Evolutionary conservation across 148 eudicot species (phyloP).

Genomic region (Beta vulgaris): DNA sequence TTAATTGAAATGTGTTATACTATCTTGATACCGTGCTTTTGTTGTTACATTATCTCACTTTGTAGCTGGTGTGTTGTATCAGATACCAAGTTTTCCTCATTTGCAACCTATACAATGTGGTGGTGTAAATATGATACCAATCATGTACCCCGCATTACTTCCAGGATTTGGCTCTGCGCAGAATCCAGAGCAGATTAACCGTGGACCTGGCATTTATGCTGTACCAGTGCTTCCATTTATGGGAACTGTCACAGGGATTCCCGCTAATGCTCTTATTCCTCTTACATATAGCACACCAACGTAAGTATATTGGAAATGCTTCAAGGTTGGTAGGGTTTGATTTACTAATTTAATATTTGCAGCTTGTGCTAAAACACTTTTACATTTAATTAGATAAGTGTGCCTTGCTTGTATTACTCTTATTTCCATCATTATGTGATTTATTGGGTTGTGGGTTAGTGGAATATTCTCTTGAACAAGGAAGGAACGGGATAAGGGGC

Average conservation of each 20-base stretch:
- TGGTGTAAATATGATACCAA: constrained; percentile 53
- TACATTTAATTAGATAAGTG: not conserved
- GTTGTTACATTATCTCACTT: not conserved
- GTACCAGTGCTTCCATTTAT: constrained; percentile 62
- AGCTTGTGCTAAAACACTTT: not conserved
- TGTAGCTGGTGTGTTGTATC: constrained; percentile 16
- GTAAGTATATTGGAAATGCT: constrained; percentile 44
- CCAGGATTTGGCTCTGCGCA: constrained; percentile 54
- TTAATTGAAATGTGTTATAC: not conserved
- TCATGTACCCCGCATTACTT: constrained; percentile 72
- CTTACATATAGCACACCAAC: constrained; percentile 81
- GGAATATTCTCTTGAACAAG: not conserved
- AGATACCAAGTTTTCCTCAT: constrained; percentile 40
- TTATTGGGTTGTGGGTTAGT: not conserved
- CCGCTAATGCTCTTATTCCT: constrained; percentile 79
- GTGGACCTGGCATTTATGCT: constrained; percentile 92
- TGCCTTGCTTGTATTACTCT: not conserved
- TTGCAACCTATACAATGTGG: constrained; percentile 46
- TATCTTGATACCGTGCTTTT: not conserved
- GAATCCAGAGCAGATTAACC: constrained; percentile 60
- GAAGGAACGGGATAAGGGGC: not conserved
- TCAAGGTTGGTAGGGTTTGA: not conserved
- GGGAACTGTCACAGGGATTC: constrained; percentile 63
- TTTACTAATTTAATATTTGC: not conserved
- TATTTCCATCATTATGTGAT: not conserved